Percentiles rank a stretch among this genome's conserved stretches.
phyloP scores from a whole-genome alignment of 257 asterid genomes.

The Solanum gandarillasii region DNA sequence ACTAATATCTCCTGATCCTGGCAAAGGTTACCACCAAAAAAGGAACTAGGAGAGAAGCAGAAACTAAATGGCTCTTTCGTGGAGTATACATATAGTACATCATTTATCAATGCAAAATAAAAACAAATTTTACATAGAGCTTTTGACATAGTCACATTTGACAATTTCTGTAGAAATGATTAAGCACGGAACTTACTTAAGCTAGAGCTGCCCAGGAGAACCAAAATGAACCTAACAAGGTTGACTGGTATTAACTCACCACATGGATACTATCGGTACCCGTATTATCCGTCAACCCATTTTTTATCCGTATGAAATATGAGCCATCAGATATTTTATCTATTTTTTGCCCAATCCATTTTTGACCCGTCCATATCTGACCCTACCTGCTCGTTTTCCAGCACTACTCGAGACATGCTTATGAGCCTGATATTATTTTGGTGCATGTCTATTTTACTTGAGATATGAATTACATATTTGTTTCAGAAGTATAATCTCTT shows the following conservation, averaged over 20 bases:
- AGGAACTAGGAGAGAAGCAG: not conserved
- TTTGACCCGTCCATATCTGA: not conserved
- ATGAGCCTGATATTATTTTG: not conserved
- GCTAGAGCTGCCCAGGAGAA: not conserved
- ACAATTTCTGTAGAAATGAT: not conserved
- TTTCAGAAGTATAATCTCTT: not conserved
- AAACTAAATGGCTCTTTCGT: not conserved
- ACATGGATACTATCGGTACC: not conserved
- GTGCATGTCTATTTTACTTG: not conserved
- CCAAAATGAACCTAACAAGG: not conserved
- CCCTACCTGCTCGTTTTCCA: not conserved
- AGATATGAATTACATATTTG: not conserved
- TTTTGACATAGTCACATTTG: not conserved
- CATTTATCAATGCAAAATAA: not conserved
- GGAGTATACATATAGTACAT: not conserved
- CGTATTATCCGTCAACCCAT: not conserved
- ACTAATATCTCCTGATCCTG: not conserved
- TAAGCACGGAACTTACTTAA: not conserved
- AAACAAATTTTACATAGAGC: not conserved
- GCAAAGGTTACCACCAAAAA: not conserved
- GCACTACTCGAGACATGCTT: not conserved
- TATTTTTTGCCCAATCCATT: not conserved
- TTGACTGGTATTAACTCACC: not conserved
- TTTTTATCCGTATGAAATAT: not conserved
- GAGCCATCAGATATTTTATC: not conserved